Evolutionary conservation across 352 stramenopile genomes (phyloP), one percentile per base, ranked within the genome.

Genomic region (Saprolegnia diclina): DNA sequence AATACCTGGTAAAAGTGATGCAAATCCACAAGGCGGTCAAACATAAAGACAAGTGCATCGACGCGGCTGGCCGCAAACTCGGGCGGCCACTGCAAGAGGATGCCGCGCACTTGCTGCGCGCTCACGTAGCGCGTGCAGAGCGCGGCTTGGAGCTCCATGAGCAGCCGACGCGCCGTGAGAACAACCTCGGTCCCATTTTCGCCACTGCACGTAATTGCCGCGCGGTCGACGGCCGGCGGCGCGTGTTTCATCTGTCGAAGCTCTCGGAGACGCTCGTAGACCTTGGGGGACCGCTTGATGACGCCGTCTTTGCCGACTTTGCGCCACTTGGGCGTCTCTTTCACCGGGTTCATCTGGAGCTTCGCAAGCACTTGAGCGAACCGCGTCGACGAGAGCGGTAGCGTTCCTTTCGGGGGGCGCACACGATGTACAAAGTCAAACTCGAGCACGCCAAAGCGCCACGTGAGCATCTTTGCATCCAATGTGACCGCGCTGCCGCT

Each of bases 61-160:
- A 48, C 18, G 13, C 42, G 42, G 24, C n/a, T 59, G 6, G 52
- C 52, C 16, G 5, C 71, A 24, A 91, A 78, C n/a, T 73, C 74
- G 0, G 57, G 32, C 14, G 83, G 83, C 83, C 81, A 89, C 24
- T 70, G 55, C 1, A 71, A 29, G 9, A 91, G 64, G 21, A 91
- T 65, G 5, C 54, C 66, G n/a, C 86, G 71, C 0, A 79, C 82
- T 40, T 91, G 82, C 26, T 81, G 73, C 16, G 77, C 73, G 18
- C 77, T 85, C 64, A 90, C 65, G 80, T 79, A 90, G 16, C 80
- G 79, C 19, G 76, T 88, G 5, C 79, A 75, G 7, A 90, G 71
- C 52, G 77, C 80, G 79, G 80, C 89, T 67, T 89, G 82, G 59
- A 90, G 64, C 52, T 84, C 85, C 71, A 88, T 83, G 29, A 90